Evolutionary conservation across 345 rosid species (phyloP).

Genomic region (Lepidium didymum): DNA sequence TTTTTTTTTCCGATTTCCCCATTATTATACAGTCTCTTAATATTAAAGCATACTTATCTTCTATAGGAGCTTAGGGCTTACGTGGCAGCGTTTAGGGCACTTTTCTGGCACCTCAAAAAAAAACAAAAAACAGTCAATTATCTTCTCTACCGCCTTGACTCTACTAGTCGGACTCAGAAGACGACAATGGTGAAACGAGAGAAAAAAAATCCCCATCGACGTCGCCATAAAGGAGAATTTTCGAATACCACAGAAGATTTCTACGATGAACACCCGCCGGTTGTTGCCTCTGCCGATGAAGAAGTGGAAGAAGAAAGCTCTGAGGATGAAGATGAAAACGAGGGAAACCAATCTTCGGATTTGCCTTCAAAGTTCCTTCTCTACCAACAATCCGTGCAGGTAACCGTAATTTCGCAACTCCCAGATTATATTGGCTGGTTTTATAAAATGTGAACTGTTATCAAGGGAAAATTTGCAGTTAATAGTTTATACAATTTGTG

Average conservation of each 20-base stretch:
- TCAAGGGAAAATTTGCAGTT: too few relatives aligned
- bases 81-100: background rate
- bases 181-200: constrained; percentile 64
- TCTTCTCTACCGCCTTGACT: background rate
- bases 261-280: constrained; percentile 25
- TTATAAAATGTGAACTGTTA: background rate
- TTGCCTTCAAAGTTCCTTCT: constrained; percentile 73
- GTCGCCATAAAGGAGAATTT: constrained; percentile 31
- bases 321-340: constrained; percentile 27
- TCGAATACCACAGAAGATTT: constrained; percentile 36
- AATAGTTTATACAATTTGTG: too few relatives aligned
- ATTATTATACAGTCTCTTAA: too few relatives aligned
- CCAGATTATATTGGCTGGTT: background rate
- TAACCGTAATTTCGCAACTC: background rate
- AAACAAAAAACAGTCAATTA: background rate
- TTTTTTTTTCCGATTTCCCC: too few relatives aligned
- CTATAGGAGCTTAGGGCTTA: background rate
- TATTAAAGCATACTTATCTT: too few relatives aligned
- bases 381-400: constrained; percentile 88
- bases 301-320: constrained; percentile 28
- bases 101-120: background rate
- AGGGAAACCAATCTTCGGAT: constrained; percentile 29
- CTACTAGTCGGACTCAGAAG: background rate
- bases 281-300: constrained; percentile 11
- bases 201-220: constrained; percentile 54